A percentile compares a stretch with the other conserved stretches of the same genome.
These are phyloP conservation scores for Colletotrichum graminicola DNA, from an alignment of 2,329 filamentous ascomycete genomes.

Conservation along the genomic window DNA sequence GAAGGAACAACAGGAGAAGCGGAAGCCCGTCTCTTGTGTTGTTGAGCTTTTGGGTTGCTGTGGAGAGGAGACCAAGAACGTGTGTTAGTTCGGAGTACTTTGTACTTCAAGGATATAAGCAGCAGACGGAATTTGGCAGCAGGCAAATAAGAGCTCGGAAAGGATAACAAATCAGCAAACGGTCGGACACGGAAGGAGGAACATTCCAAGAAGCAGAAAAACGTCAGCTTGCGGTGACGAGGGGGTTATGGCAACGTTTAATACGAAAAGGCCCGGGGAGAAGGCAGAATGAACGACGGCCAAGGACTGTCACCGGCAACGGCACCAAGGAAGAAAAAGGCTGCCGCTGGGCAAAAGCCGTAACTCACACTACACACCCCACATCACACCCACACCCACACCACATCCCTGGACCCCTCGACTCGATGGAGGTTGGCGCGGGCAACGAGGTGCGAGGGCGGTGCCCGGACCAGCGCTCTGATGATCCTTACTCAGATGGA, in stretches of 20 bases:
- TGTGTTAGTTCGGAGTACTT: conserved; percentile 19
- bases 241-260: conserved; percentile 33
- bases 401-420: conserved; percentile 14
- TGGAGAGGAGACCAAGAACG: conserved; percentile 24
- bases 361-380: conserved; percentile 1
- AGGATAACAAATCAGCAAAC: conserved; percentile 26
- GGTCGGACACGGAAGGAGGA: not conserved
- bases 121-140: conserved; percentile 30
- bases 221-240: conserved; percentile 30
- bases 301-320: conserved; percentile 24
- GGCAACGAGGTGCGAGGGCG: conserved; percentile 35
- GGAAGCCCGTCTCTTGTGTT: conserved; percentile 42
- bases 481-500: conserved; percentile 39
- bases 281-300: conserved; percentile 9
- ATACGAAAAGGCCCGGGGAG: conserved; percentile 23
- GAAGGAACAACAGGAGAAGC: conserved; percentile 40
- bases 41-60: conserved; percentile 38
- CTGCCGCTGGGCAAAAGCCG: conserved; percentile 22
- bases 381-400: not conserved
- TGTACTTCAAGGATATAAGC: not conserved
- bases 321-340: conserved; percentile 14
- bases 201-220: conserved; percentile 9
- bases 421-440: conserved; percentile 28
- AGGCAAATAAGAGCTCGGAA: conserved; percentile 21
- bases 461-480: conserved; percentile 38